Conservation (phyloP, 176 grass and related monocot species). For the Thinopyrum elongatum region DNA sequence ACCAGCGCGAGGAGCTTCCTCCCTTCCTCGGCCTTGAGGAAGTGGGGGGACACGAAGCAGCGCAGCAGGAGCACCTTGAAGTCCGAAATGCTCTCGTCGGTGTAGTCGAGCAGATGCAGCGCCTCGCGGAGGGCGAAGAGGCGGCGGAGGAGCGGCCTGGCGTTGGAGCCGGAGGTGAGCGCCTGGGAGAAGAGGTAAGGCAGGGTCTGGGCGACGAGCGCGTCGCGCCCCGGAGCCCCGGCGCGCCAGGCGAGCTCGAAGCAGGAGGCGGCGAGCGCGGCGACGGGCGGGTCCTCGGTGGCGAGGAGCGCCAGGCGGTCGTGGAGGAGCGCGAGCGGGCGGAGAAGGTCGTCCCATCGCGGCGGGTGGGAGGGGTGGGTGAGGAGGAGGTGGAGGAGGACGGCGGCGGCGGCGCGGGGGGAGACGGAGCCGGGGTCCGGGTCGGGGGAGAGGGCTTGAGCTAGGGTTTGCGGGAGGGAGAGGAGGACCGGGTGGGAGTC, state of each 20-base stretch:
- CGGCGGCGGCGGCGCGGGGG: constrained; percentile 39
- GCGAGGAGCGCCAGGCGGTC: constrained; percentile 58
- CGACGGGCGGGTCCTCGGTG: constrained; percentile 49
- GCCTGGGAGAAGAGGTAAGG: constrained; percentile 78
- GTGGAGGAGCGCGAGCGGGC: constrained; percentile 53
- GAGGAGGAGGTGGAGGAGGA: constrained; percentile 63
- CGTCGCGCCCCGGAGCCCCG: constrained; percentile 53
- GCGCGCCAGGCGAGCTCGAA: constrained; percentile 82
- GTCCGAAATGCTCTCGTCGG: constrained; percentile 86
- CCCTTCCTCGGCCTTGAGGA: constrained; percentile 75
- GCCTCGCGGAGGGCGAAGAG: constrained; percentile 74
- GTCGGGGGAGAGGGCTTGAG: constrained; percentile 17
- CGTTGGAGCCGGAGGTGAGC: constrained; percentile 42
- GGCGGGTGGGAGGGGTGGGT: constrained; percentile 60
- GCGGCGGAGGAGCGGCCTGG: constrained; percentile 61
- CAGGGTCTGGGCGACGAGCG: constrained; percentile 73
- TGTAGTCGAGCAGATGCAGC: constrained; percentile 75
- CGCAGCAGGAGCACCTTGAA: constrained; percentile 74
- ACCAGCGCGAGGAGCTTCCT: constrained; percentile 59
- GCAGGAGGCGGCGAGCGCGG: constrained; percentile 54
- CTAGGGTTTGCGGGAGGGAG: constrained; percentile 32
- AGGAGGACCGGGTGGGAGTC: constrained; percentile 46
- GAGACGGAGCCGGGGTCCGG: not conserved
- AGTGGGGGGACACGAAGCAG: constrained; percentile 65
- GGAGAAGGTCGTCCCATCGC: constrained; percentile 49